Conservation (phyloP, 495 filamentous ascomycete genomes). For the Xylona heveae region DNA sequence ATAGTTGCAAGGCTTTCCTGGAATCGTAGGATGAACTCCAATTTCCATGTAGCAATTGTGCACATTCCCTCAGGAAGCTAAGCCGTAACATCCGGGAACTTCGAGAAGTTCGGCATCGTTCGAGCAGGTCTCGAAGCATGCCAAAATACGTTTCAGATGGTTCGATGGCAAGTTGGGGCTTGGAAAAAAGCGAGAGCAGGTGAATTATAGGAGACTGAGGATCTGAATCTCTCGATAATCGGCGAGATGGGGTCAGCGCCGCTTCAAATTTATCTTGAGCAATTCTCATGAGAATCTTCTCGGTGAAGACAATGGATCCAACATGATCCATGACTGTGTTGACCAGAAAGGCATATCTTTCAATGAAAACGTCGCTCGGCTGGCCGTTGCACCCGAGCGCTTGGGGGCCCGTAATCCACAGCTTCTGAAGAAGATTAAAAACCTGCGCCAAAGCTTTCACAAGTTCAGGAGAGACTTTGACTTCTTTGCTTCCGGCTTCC, state of each 20-base stretch:
- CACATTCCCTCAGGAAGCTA: slow-evolving; percentile 21
- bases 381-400: slow-evolving; percentile 4
- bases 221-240: slow-evolving; percentile 12
- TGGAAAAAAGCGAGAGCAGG: slow-evolving; percentile 18
- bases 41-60: slow-evolving; percentile 13
- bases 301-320: slow-evolving; percentile 56
- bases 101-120: slow-evolving; percentile 4
- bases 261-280: slow-evolving; percentile 18
- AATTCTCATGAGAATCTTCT: slow-evolving; percentile 38
- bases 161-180: slow-evolving; percentile 6
- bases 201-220: slow-evolving; percentile 18
- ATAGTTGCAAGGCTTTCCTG: too few relatives aligned
- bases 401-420: slow-evolving; percentile 33
- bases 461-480: slow-evolving; percentile 69
- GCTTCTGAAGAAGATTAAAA: slow-evolving; percentile 37
- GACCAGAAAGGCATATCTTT: slow-evolving; percentile 36
- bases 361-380: slow-evolving; percentile 27
- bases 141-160: slow-evolving; percentile 14
- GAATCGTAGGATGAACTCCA: too few relatives aligned
- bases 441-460: slow-evolving; percentile 56
- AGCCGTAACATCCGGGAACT: slow-evolving; percentile 22
- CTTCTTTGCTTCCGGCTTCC: slow-evolving; percentile 66
- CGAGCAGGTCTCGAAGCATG: slow-evolving; percentile 9
- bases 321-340: slow-evolving; percentile 38
- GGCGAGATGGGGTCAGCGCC: slow-evolving; percentile 28